Conservation (phyloP, 495 filamentous ascomycete genomes). For the Neurospora intermedia region DNA sequence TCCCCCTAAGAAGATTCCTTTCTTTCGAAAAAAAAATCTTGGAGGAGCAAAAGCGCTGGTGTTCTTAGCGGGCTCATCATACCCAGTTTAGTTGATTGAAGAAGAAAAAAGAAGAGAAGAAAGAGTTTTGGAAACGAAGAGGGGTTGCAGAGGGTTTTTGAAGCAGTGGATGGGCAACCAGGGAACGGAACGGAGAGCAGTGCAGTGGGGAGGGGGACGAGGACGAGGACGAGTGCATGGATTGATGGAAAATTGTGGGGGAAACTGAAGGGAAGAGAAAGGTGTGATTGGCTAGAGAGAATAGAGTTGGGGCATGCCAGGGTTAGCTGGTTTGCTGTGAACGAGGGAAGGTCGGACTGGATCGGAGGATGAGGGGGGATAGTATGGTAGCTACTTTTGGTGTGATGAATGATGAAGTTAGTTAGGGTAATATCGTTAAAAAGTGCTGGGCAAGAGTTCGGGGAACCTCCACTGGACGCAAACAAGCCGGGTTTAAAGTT, state of each 20-base stretch:
- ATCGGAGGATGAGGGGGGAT: background rate
- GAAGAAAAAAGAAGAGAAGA: slow-evolving; percentile 20
- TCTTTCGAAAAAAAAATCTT: slow-evolving; percentile 5
- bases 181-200: background rate
- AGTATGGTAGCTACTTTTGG: background rate
- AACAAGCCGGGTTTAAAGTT: background rate
- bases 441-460: background rate
- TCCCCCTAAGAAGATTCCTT: slow-evolving; percentile 16
- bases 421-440: background rate
- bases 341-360: background rate
- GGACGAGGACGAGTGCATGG: too few species aligned
- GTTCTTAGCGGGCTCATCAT: slow-evolving; percentile 41
- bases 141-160: background rate
- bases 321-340: background rate
- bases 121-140: background rate
- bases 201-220: background rate
- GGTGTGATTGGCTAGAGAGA: too few species aligned
- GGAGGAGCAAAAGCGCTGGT: slow-evolving; percentile 26
- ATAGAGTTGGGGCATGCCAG: background rate
- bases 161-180: background rate
- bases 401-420: accelerated
- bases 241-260: background rate
- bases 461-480: too few species aligned
- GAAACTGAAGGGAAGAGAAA: too few species aligned
- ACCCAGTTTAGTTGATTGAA: slow-evolving; percentile 48